phyloP scores from a whole-genome alignment of 2,329 filamentous ascomycete genomes.

The Magnaporthiopsis incrustans region DNA sequence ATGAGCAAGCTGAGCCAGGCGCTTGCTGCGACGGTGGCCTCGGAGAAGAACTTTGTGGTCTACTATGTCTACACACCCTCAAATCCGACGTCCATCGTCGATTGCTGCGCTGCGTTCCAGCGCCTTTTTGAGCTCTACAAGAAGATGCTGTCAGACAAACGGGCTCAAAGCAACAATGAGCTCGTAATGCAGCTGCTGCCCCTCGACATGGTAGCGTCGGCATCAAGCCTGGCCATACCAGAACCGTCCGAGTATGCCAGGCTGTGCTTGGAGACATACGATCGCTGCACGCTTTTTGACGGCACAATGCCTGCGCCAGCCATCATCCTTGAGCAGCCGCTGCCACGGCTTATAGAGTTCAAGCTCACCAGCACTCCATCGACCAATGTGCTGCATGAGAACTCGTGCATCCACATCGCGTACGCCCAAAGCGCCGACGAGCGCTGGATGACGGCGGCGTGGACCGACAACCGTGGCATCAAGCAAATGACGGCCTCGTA shows the following conservation, averaged over 20 bases:
- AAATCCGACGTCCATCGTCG: slow-evolving; percentile 52
- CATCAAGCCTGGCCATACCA: slow-evolving; percentile 54
- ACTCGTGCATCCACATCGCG: slow-evolving; percentile 71
- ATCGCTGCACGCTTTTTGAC: slow-evolving; percentile 56
- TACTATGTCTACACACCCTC: slow-evolving; percentile 68
- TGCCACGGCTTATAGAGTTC: slow-evolving; percentile 68
- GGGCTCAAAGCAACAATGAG: slow-evolving; percentile 45
- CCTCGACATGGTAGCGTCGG: slow-evolving; percentile 56
- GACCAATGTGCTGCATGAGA: slow-evolving; percentile 66
- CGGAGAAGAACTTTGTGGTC: slow-evolving; percentile 58
- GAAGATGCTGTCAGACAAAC: slow-evolving; percentile 39
- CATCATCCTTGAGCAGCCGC: slow-evolving; percentile 61
- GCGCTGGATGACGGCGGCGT: slow-evolving; percentile 70
- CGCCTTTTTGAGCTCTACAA: slow-evolving; percentile 60
- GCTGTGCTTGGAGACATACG: slow-evolving; percentile 69
- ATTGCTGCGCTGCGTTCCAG: slow-evolving; percentile 68
- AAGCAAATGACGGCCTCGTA: slow-evolving; percentile 68
- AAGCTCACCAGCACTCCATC: slow-evolving; percentile 61
- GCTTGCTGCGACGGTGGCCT: slow-evolving; percentile 31
- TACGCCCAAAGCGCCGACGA: slow-evolving; percentile 70
- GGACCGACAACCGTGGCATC: slow-evolving; percentile 70
- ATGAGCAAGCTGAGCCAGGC: slow-evolving; percentile 40
- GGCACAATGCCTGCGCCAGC: slow-evolving; percentile 57
- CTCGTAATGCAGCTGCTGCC: slow-evolving; percentile 73
- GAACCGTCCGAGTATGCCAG: slow-evolving; percentile 50